Conservation (phyloP, 768 basidiomycete species). For the Pisolithus orientalis region DNA sequence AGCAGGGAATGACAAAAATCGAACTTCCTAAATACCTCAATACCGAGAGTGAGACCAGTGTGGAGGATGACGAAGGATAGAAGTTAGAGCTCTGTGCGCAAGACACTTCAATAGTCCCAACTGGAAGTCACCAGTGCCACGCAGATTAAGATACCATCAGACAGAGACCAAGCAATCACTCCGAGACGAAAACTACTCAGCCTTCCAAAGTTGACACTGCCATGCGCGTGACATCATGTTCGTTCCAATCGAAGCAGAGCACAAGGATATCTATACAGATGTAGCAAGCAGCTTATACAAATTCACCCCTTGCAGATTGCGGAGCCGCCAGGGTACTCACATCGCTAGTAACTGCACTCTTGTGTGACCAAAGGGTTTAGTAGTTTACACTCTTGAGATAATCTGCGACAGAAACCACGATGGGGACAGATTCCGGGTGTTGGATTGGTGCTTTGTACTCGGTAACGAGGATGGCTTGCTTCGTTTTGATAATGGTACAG, state of each 20-base stretch:
- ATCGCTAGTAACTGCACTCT: no score
- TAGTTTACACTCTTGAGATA: slow-evolving; percentile 61
- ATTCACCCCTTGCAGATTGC: no score
- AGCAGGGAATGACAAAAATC: slow-evolving; percentile 55
- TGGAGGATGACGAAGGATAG: background rate
- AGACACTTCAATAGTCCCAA: background rate
- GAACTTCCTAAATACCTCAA: slow-evolving; percentile 48
- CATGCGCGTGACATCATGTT: background rate
- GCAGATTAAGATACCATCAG: no score
- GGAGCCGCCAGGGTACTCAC: no score
- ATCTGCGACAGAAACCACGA: slow-evolving; percentile 70
- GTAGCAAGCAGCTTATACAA: background rate
- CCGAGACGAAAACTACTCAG: no score
- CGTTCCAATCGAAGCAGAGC: background rate
- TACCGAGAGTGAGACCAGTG: background rate
- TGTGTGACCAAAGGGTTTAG: slow-evolving; percentile 27
- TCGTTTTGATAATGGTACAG: slow-evolving; percentile 68
- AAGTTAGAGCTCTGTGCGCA: background rate
- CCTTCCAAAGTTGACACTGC: no score
- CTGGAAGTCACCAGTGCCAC: no score
- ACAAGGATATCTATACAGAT: slow-evolving; percentile 2
- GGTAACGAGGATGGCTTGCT: slow-evolving; percentile 76
- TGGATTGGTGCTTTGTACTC: slow-evolving; percentile 65
- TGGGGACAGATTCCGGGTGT: slow-evolving; percentile 55
- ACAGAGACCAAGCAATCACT: no score